Evolutionary conservation across 345 rosid species (phyloP).

Genomic region (Mangifera indica): DNA sequence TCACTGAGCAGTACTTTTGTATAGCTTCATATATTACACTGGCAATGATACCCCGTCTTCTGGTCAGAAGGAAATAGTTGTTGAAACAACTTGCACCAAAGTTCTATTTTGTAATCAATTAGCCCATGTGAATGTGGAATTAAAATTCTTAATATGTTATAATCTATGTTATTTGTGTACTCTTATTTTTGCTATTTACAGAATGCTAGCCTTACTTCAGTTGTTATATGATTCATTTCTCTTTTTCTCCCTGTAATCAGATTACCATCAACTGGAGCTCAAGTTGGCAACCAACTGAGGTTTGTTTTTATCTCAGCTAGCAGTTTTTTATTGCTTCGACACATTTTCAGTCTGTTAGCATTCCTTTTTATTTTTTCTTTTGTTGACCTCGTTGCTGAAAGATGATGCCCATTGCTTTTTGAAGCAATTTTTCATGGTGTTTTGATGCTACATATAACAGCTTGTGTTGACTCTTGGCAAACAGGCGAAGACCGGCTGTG

Average conservation of each 20-base stretch:
- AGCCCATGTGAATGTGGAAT: background rate
- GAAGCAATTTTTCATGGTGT: constrained; percentile 9
- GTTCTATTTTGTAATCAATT: background rate
- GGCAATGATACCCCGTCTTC: background rate
- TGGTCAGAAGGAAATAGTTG: background rate
- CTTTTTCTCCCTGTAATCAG: constrained; percentile 32
- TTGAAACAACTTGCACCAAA: background rate
- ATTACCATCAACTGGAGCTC: constrained; percentile 50
- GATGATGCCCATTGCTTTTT: background rate
- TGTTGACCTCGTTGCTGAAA: background rate
- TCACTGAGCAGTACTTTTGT: background rate
- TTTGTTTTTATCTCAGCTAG: constrained; percentile 25
- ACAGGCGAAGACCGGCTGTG: constrained; percentile 76
- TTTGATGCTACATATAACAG: constrained; percentile 11
- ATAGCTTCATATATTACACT: background rate
- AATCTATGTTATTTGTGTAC: background rate
- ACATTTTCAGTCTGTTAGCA: background rate
- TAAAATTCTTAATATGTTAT: background rate
- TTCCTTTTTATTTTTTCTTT: background rate
- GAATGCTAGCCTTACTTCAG: constrained; percentile 11
- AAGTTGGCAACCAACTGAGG: constrained; percentile 81
- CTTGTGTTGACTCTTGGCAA: constrained; percentile 19
- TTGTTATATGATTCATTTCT: constrained; percentile 25
- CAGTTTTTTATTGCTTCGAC: background rate
- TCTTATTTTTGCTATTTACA: background rate